A percentile compares a stretch with the other conserved stretches of the same genome.
phyloP scores from a whole-genome alignment of 140 eudicot species.

The Flaveria floridana region DNA sequence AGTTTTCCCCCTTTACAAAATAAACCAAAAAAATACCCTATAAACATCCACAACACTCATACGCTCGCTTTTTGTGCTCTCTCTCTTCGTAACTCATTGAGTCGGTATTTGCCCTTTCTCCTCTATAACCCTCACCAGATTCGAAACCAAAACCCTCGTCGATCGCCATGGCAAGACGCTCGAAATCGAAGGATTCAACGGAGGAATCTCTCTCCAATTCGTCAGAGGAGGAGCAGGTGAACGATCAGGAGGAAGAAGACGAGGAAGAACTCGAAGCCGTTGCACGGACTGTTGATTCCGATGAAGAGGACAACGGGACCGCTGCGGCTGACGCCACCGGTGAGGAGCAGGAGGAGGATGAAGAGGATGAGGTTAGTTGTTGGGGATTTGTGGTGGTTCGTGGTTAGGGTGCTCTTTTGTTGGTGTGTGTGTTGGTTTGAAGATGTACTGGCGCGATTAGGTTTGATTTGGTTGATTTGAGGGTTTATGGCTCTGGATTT shows the following conservation, averaged over 20 bases:
- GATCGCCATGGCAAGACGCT: constrained; percentile 52
- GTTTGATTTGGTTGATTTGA: constrained; percentile 21
- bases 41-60: background rate
- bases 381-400: background rate
- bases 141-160: constrained; percentile 30
- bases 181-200: constrained; percentile 50
- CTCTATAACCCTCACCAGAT: background rate
- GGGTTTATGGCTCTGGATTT: constrained; percentile 10
- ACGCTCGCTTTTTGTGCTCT: constrained; percentile 8
- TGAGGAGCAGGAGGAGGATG: constrained; percentile 52
- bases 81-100: constrained; percentile 32
- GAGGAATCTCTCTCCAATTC: constrained; percentile 45
- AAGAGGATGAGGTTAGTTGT: constrained; percentile 59
- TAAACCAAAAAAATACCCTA: constrained; percentile 1
- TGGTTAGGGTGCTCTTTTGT: background rate
- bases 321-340: constrained; percentile 33
- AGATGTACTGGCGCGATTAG: background rate
- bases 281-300: constrained; percentile 60
- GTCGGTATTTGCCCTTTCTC: constrained; percentile 24
- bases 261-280: constrained; percentile 95
- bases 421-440: constrained; percentile 19
- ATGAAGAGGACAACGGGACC: constrained; percentile 49
- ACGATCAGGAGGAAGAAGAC: constrained; percentile 51
- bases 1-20: constrained; percentile 34
- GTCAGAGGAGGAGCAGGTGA: constrained; percentile 57